Evolutionary conservation across 148 eudicot species (phyloP), one percentile per base, ranked within the genome.

Genomic region (Rhododendron molle): DNA sequence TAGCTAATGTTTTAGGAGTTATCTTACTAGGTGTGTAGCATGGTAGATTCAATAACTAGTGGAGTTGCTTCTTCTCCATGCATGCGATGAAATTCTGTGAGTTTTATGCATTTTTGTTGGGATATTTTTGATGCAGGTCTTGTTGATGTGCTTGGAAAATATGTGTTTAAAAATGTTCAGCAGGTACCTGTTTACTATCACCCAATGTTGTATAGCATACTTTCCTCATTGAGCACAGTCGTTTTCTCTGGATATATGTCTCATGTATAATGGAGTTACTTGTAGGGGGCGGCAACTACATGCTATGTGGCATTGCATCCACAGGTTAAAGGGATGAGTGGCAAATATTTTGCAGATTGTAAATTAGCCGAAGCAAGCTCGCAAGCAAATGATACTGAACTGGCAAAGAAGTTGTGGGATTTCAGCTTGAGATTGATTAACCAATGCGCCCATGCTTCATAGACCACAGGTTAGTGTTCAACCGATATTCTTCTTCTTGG

Each of bases 331-430:
- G 95, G 94, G 60, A 80, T 86, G 76, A 89, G 85, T 10, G 95
- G 98, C 34, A 88, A 83, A 87, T 95, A 93, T 83, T 93, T 90
- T 82, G 87, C 81, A 3, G 94, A 93, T 85, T 88, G 93, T 83
- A 88, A 91, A 81, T 1, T 92, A 87, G 91, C 90, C 28, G 82
- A 92, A 85, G 84, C 93, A 20, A 90, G 88, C 88, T 28, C 83
- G 36, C 87, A 82, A 76, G 90, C 93, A 81, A 88, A 74, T 13
- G 91, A 95, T 85, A 16, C 86, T 80, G 86, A 86, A 76, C 81
- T 93, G 87, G 96, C 98, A 58, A 89, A 81, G 30, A 90, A 83
- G 87, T 82, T 93, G 54, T 91, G 94, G 96, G 94, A 92, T 32
- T 91, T 92, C 82, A 93, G 94, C 90, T 52, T 71, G 38, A 80